Base-by-base conservation (phyloP, 2,329 filamentous ascomycete species). In the Paecilomyces sp. region DNA sequence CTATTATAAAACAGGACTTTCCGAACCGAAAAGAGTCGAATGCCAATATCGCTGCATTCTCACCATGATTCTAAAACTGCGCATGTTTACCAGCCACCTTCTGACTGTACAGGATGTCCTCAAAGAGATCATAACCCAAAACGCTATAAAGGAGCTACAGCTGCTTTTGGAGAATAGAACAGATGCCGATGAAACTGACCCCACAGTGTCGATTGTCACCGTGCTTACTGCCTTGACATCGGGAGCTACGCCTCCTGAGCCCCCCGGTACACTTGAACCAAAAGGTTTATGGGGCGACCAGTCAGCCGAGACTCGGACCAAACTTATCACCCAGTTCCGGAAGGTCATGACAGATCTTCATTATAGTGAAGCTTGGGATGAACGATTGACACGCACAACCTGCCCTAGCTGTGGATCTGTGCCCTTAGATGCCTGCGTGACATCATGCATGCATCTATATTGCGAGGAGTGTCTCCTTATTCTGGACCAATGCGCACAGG, bases 391-490 rank as follows among this genome's bases (percentile, higher is more conserved):
- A 3, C 64, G 76, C 3, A 70, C 66, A 0, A 63, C 66, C 2
- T 85, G 84, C 66, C 63, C 67, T 2, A 62, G 65, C 0, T 86
- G 85, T 69, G 62, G 66, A 2, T 64, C 66, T 24, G 55, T 68
- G 0, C 80, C 81, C 0, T 63, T 68, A 0, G 63, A 76, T 0
- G 74, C 80, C 0, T 68, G 75, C 9, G 71, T 82, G 31, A 83
- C 82, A 0, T 70, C 76, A 3, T 88, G 85, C 65, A 72, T 75
- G 15, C 85, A 88, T 61, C 68, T 85, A 4, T 84, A 83, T 63
- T 88, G 85, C 68, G 59, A 67, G 1, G 67, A 71, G 0, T 87
- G 85, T 63, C 70, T 83, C 7, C 57, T 55, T 1, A 9, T 3
- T 11, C 56, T 63, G 22, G 25, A 22, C 1, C 36, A 55, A 1